Evolutionary conservation across 2,329 filamentous ascomycete genomes (phyloP).

Genomic region (Colletotrichum lini): DNA sequence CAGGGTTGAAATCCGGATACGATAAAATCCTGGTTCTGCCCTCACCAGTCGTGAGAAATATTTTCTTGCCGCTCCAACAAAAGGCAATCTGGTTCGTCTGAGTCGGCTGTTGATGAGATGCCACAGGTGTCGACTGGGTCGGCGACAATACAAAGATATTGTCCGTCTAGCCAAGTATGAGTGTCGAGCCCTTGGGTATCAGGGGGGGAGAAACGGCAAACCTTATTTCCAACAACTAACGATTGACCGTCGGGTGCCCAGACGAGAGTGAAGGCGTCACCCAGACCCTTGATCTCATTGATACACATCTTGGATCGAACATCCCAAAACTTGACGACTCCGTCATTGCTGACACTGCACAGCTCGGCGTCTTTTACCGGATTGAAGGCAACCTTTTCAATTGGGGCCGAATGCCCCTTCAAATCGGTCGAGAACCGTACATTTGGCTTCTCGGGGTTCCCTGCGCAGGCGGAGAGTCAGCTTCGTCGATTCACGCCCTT

Average conservation of each 20-base stretch:
- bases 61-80: conserved; percentile 78
- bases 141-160: conserved; percentile 75
- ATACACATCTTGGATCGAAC: conserved; percentile 79
- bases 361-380: conserved; percentile 83
- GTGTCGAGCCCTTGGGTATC: not conserved
- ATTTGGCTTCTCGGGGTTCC: conserved; percentile 83
- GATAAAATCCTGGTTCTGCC: conserved; percentile 79
- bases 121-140: conserved; percentile 67
- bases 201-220: conserved; percentile 51
- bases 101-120: conserved; percentile 71
- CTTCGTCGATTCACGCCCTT: not conserved
- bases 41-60: conserved; percentile 80
- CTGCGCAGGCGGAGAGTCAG: conserved; percentile 50
- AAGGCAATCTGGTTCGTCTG: conserved; percentile 83
- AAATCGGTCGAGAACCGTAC: conserved; percentile 83
- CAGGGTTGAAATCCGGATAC: conserved; percentile 74
- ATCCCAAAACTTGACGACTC: conserved; percentile 85
- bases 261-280: conserved; percentile 78
- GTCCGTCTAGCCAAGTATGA: conserved; percentile 65
- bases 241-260: conserved; percentile 82
- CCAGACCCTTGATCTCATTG: conserved; percentile 77
- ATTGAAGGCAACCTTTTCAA: conserved; percentile 85
- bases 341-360: conserved; percentile 81
- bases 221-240: conserved; percentile 81
- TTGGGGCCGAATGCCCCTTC: conserved; percentile 74